Evolutionary conservation across 306 rosid genomes (phyloP), one percentile per base, ranked within the genome.

Genomic region (Comarum palustre): DNA sequence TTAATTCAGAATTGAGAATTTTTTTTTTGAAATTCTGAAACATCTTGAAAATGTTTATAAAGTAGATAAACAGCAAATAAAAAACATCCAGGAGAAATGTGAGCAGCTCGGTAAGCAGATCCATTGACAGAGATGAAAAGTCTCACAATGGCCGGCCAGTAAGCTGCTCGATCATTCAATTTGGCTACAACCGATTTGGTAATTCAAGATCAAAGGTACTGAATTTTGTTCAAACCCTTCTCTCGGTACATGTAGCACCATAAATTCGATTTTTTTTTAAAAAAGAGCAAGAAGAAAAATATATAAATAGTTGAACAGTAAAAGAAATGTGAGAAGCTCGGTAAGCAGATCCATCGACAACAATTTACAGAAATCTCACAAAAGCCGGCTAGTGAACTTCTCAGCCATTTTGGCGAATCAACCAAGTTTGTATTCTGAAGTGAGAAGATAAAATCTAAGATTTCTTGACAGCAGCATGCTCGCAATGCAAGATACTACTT

Each of bases 71-170:
- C 32, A 17, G 0, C 3, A 27, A 32, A 16, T 8, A 38, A 5
- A 10, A 25, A 19, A 14, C 32, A 32, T 4, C 2, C 1, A 7
- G 6, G 58, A 0, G 19, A 70, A 79, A 80, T 89, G 75, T 87
- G 54, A 85, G 90, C 90, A 90, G 81, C 84, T 90, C 86, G 86
- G 98, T 93, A 90, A 90, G 95, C 98, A 93, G 91, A 90, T 78
- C 19, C 65, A 79, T 79, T 59, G 80, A 89, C 79, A 47, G 84
- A 88, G 36, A 84, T 6, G 32, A 43, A 11, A 73, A 74, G 79
- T 67, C 79, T 69, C 78, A 77, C 96, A 83, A 92, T 79, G 80
- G 83, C 83, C 92, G 89, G 96, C 89, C 96, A 88, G 96, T 60
- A 22, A 88, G 84, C 87, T 84, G 82, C 96, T 75, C 55, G 10